Evolutionary conservation across 108 stramenopile genomes (phyloP).

Genomic region (Nannochloropsis salina): DNA sequence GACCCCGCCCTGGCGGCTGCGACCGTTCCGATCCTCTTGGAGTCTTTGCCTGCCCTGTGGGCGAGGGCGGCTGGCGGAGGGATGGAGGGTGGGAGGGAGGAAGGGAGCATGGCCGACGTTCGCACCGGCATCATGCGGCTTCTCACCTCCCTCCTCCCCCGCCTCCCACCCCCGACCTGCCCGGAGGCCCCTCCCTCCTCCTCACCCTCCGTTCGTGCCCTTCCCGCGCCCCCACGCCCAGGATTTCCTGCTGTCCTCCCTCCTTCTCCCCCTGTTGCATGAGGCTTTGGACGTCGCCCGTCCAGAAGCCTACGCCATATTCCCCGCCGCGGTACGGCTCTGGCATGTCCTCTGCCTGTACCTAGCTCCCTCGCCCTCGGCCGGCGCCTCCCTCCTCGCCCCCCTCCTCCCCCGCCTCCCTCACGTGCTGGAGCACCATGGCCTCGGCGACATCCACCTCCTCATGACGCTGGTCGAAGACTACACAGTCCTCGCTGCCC

Average conservation of each 20-base stretch:
- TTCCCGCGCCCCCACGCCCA: too few species aligned
- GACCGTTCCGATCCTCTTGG: neutral
- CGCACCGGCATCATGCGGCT: neutral
- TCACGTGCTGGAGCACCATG: neutral
- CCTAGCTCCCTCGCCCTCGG: neutral
- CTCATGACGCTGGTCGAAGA: neutral
- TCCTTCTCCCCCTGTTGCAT: neutral
- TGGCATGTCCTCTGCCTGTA: neutral
- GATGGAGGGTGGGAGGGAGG: neutral
- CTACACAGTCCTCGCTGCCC: neutral
- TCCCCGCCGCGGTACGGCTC: neutral
- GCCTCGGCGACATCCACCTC: neutral
- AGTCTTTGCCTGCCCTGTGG: neutral
- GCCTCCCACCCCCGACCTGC: neutral
- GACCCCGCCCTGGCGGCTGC: neutral
- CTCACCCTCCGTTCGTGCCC: too few species aligned
- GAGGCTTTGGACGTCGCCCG: neutral
- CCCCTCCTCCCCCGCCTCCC: slow-evolving; percentile 13
- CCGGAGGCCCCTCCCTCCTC: too few species aligned
- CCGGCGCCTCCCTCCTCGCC: neutral
- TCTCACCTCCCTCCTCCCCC: neutral
- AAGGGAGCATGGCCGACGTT: neutral
- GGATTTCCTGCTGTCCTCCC: neutral
- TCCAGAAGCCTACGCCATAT: neutral
- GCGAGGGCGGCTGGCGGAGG: neutral